Conservation (phyloP, 257 asterid genomes). For the Solanum megistacrolobum region DNA sequence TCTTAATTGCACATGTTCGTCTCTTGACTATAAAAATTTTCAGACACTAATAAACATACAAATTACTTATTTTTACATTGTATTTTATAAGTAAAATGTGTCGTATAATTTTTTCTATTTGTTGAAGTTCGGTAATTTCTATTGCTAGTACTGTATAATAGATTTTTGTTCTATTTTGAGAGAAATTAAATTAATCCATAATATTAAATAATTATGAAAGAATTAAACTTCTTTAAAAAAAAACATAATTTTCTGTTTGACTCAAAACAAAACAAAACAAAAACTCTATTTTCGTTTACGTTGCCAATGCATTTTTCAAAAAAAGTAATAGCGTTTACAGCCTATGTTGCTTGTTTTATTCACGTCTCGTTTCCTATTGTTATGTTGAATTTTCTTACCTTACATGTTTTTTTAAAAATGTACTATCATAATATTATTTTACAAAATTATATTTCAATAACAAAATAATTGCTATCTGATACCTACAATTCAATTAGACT, state of each 20-base stretch:
- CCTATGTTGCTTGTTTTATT: not conserved
- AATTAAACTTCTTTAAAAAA: too few species aligned
- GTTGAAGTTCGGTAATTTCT: not conserved
- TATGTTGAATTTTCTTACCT: not conserved
- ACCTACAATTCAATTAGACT: not conserved
- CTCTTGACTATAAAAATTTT: too few species aligned
- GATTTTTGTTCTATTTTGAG: not conserved
- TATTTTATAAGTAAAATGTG: not conserved
- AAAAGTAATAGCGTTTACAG: too few species aligned
- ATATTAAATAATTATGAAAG: too few species aligned
- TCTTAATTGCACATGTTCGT: too few species aligned
- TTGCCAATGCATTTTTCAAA: too few species aligned
- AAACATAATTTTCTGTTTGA: not conserved
- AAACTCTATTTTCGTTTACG: not conserved
- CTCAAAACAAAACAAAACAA: not conserved
- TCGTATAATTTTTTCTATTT: not conserved
- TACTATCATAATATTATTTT: not conserved
- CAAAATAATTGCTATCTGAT: not conserved
- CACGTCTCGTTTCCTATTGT: not conserved
- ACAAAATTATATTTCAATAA: not conserved
- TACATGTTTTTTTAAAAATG: not conserved
- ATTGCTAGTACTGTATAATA: not conserved
- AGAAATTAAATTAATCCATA: too few species aligned
- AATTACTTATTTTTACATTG: too few species aligned
- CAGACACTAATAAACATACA: too few species aligned